A percentile compares a stretch with the other conserved stretches of the same genome.
These are phyloP conservation scores for Lizonia empirigonia DNA, from an alignment of 2,329 filamentous ascomycete genomes.

Conservation along the genomic window DNA sequence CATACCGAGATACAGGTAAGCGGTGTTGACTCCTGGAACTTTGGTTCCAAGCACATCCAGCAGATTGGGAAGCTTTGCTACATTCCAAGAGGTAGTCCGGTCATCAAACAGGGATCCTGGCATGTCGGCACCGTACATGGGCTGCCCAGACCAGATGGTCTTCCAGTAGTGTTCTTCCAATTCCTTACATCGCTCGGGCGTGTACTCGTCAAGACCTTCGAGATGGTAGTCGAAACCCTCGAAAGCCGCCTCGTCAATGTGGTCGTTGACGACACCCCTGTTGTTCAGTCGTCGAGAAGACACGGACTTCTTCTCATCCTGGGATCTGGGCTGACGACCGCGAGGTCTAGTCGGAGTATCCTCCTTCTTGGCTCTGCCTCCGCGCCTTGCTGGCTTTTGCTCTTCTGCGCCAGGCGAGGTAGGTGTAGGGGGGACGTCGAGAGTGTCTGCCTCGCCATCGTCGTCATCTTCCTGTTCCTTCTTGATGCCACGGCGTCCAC, in stretches of 20 bases:
- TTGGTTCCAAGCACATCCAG: slow-evolving; percentile 94
- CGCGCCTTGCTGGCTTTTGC: slow-evolving; percentile 39
- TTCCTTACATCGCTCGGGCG: slow-evolving; percentile 88
- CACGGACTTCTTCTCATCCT: slow-evolving; percentile 66
- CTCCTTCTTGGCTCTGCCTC: slow-evolving; percentile 39
- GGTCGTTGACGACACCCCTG: slow-evolving; percentile 74
- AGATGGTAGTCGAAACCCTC: slow-evolving; percentile 89
- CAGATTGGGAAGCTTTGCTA: slow-evolving; percentile 91
- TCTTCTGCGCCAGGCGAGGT: slow-evolving; percentile 52
- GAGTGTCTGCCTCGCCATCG: slow-evolving; percentile 36
- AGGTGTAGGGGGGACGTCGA: slow-evolving; percentile 50
- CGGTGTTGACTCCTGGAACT: slow-evolving; percentile 96
- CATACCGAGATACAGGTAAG: slow-evolving; percentile 97
- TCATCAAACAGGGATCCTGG: slow-evolving; percentile 94
- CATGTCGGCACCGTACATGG: slow-evolving; percentile 95
- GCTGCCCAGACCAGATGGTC: slow-evolving; percentile 90
- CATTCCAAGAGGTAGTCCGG: slow-evolving; percentile 82
- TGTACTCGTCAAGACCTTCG: slow-evolving; percentile 82
- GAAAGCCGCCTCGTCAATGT: slow-evolving; percentile 88
- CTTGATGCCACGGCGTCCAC: slow-evolving; percentile 28
- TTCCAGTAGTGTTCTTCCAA: slow-evolving; percentile 97
- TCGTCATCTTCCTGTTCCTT: slow-evolving; percentile 41
- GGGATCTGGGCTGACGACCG: slow-evolving; percentile 55
- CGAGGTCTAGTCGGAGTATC: slow-evolving; percentile 61
- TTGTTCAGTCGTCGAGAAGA: slow-evolving; percentile 88